A percentile compares a stretch with the other conserved stretches of the same genome.
phyloP scores from a whole-genome alignment of 169 alveolate genomes.

The Cryptosporidium ubiquitum region DNA sequence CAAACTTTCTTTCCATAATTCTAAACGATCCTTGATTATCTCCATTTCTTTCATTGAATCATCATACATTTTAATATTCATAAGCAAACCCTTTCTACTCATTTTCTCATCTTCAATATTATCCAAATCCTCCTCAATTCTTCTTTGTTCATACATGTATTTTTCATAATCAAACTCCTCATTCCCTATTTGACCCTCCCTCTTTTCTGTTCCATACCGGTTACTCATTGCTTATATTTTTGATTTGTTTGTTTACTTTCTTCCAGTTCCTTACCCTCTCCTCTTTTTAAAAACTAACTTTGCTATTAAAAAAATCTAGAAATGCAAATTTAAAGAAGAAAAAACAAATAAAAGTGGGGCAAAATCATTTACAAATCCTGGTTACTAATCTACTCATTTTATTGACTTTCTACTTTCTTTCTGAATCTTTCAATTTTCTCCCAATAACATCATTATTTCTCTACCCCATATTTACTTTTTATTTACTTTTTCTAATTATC shows the following conservation, averaged over 20 bases:
- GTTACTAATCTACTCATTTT: background rate
- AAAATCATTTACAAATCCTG: background rate
- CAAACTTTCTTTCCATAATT: slow-evolving; percentile 21
- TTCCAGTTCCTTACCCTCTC: background rate
- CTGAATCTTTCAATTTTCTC: background rate
- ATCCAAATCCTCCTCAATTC: background rate
- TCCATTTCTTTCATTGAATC: slow-evolving; percentile 60
- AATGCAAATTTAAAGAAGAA: background rate
- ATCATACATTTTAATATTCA: slow-evolving; percentile 25
- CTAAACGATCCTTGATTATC: slow-evolving; percentile 51
- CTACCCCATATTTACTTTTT: too few species aligned
- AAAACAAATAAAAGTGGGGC: slow-evolving; percentile 8
- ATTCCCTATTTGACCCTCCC: background rate
- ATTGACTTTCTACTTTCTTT: background rate
- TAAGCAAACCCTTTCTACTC: background rate
- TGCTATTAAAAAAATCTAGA: background rate
- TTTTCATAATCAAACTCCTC: background rate
- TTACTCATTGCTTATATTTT: background rate
- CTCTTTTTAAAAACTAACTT: background rate
- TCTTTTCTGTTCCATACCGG: background rate
- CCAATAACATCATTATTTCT: too few species aligned
- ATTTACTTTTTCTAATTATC: background rate
- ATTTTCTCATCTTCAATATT: background rate
- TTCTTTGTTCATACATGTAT: slow-evolving; percentile 2
- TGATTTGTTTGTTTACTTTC: background rate